Base-by-base conservation (phyloP, 176 grass and related monocot genomes). In the Aegilops tauschii region DNA sequence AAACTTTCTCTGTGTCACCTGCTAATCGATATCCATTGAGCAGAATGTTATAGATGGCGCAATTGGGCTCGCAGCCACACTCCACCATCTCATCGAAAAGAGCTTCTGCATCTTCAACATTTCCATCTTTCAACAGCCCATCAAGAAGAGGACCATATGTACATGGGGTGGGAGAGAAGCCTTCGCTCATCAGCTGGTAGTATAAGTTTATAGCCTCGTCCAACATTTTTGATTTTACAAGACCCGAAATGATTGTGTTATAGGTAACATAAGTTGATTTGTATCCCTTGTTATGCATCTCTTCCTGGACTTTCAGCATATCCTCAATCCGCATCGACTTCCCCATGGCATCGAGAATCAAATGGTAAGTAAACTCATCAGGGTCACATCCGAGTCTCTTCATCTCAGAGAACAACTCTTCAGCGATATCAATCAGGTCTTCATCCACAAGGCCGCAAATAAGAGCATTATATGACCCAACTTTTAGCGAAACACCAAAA, bases 111-210 rank as follows among this genome's bases (percentile, higher is more conserved):
- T 99, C 89, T 65, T 90, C 81, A 62, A 91, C 86, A 40, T 86
- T 90, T 84, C 93, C 88, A 44, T 83, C 81, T 86, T 99, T 93
- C 30, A 99, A 82, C 47, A 96, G 89, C 4, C 94, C 97, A 88
- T 99, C 92, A 13, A 96, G 89, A 80, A 99, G 89, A 75, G 97
- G 97, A 69, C 97, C 97, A 44, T 96, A 99, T 40, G 94, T 99
- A 62, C 92, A 94, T 75, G 94, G 93, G 58, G 93, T 94, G 5
- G 90, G 94, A 21, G 81, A 85, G 81, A 99, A 96, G 34, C 88
- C 88, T 83, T 86, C 77, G 9, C 87, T 89, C 35, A 96, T 90
- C 54, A 96, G 75, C 28, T 91, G 86, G 73, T 90, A 84, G 84
- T 94, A 98, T 23, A 98, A 89, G 37, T 88, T 85, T 86, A 98